Evolutionary conservation across 1,284 basidiomycete genomes (phyloP), one percentile per base, ranked within the genome.

Genomic region (Leccinum insolens): DNA sequence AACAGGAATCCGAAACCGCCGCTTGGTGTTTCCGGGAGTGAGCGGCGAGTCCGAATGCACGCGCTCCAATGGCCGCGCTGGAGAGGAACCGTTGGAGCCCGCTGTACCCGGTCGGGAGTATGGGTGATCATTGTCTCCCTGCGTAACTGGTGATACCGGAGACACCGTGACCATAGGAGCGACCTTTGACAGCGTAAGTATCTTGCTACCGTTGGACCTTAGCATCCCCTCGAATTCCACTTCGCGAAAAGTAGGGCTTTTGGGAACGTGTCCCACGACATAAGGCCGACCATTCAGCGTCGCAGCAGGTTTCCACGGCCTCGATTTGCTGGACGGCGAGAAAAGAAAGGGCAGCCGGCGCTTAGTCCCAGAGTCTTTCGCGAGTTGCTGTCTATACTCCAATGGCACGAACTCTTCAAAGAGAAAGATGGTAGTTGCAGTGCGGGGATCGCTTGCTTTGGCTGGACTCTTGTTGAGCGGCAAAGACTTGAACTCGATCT

Each of bases 371-470:
- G 81, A 78, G 2, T 82, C 80, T 61, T 82, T 78, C 9, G 88
- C 86, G 0, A 96, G 85, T 67, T 92, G 89, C 67, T 92, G 87
- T 41, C 94, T 87, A 73, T 96, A 96, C 74, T 95, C 93, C 62
- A 89, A 80, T 0, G 94, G 95, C 4, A 96, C 92, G 67, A 93
- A 93, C 75, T 96, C 95, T 79, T 96, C 94, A 72, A 94, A 95
- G 7, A 96, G 82, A 65, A 95, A 86, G 59, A 93, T 84, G 1
- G 88, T 85, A 0, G 85, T 80, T 12, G 84, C 79, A 1, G 82
- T 86, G 17, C 89, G 84, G 0, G 88, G 89, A 72, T 90, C 89
- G 3, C 64, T 63, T 59, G 72, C 71, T 34, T 73, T 65, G 3
- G 65, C 3, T 7, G 66, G 31, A 6, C 72, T 69, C 68, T 76